These are phyloP conservation scores for Mycena floridula DNA, from an alignment of 768 basidiomycete genomes.

Conservation along the genomic window DNA sequence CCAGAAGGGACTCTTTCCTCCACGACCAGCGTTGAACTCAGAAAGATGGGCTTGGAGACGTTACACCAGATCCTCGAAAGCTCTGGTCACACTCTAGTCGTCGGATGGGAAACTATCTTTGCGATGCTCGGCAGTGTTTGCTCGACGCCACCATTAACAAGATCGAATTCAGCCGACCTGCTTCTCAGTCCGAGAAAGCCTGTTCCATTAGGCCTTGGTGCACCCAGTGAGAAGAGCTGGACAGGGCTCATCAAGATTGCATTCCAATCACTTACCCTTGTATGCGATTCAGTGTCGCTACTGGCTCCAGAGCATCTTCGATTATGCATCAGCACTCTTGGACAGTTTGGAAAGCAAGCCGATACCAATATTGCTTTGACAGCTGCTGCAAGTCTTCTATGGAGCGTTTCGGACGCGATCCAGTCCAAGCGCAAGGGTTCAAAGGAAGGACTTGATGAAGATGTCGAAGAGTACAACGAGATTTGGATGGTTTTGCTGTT, in stretches of 20 bases:
- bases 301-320: conserved; percentile 78
- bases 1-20: conserved; percentile 34
- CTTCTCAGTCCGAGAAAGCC: conserved; percentile 31
- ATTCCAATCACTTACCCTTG: conserved; percentile 88
- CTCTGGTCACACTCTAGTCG: conserved; percentile 85
- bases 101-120: conserved; percentile 93
- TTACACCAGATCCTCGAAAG: conserved; percentile 87
- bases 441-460: conserved; percentile 54
- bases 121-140: conserved; percentile 89
- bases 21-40: conserved; percentile 62
- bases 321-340: conserved; percentile 85
- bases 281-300: conserved; percentile 86
- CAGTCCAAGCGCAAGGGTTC: conserved; percentile 70
- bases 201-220: conserved; percentile 45
- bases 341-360: conserved; percentile 85
- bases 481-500: conserved; percentile 93
- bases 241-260: conserved; percentile 81
- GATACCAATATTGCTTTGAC: conserved; percentile 97
- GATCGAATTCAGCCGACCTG: conserved; percentile 35
- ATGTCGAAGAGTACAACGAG: conserved; percentile 70
- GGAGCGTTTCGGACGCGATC: conserved; percentile 95
- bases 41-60: conserved; percentile 84
- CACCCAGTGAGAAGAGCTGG: conserved; percentile 63
- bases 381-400: conserved; percentile 86
- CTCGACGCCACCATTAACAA: conserved; percentile 36